Conservation (phyloP, 2,329 filamentous ascomycete genomes). For the Neonectria coccinea region DNA sequence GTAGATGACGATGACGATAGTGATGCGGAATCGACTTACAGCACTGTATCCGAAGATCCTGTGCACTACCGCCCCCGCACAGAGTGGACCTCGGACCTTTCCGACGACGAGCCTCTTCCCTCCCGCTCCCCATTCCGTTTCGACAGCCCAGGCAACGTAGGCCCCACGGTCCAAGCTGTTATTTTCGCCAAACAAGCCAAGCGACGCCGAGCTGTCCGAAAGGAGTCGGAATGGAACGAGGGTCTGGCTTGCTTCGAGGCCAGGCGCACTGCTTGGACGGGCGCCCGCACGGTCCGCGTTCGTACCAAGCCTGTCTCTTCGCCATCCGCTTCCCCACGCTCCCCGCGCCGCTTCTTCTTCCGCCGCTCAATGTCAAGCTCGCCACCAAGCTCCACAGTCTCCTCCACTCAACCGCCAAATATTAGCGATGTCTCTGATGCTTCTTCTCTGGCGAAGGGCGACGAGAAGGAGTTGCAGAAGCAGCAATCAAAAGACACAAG, state of each 20-base stretch:
- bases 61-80: conserved; percentile 62
- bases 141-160: conserved; percentile 62
- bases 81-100: conserved; percentile 70
- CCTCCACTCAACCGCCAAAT: conserved; percentile 38
- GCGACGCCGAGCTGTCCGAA: conserved; percentile 67
- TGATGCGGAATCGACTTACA: conserved; percentile 64
- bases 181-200: conserved; percentile 64
- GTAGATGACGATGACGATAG: conserved; percentile 55
- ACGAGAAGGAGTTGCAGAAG: conserved; percentile 48
- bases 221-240: conserved; percentile 81
- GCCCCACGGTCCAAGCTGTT: conserved; percentile 54
- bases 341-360: conserved; percentile 64
- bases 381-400: conserved; percentile 47
- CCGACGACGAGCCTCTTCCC: conserved; percentile 56
- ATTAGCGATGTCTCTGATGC: conserved; percentile 53
- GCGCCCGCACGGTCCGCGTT: conserved; percentile 72
- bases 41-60: conserved; percentile 67
- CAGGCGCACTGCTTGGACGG: conserved; percentile 86
- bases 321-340: conserved; percentile 59
- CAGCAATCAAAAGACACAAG: conserved; percentile 51
- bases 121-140: conserved; percentile 63
- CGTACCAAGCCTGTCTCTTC: conserved; percentile 59
- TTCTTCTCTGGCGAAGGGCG: conserved; percentile 56
- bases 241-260: conserved; percentile 84
- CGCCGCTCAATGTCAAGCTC: conserved; percentile 59